These are phyloP conservation scores for Botryotinia convoluta DNA, from an alignment of 2,329 filamentous ascomycete species.

Conservation along the genomic window DNA sequence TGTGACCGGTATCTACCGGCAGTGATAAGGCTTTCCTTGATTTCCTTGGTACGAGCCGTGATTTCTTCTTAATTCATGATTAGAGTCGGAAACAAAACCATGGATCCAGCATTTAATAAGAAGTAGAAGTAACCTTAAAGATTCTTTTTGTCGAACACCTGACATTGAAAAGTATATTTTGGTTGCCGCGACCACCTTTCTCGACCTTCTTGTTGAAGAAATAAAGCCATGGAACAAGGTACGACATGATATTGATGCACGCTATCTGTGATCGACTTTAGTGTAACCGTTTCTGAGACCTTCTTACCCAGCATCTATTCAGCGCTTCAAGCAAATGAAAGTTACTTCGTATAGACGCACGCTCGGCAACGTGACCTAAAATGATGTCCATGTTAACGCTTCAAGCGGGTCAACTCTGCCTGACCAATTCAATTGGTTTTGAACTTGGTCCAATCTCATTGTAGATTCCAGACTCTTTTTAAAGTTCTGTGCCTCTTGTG, in stretches of 20 bases:
- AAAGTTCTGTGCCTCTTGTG: constrained; percentile 13
- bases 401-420: constrained; percentile 16
- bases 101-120: not conserved
- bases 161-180: not conserved
- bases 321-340: constrained; percentile 20
- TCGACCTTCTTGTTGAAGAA: constrained; percentile 8
- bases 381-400: constrained; percentile 17
- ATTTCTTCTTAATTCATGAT: not conserved
- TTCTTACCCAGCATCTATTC: not conserved
- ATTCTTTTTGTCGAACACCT: not conserved
- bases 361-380: constrained; percentile 16
- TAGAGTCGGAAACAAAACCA: not conserved
- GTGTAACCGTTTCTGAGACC: constrained; percentile 15
- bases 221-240: not conserved
- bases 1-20: constrained; percentile 7
- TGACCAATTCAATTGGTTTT: constrained; percentile 5
- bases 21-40: constrained; percentile 7
- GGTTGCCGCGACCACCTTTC: not conserved
- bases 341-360: constrained; percentile 21
- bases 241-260: constrained; percentile 13
- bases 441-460: constrained; percentile 5
- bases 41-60: not conserved
- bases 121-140: not conserved
- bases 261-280: constrained; percentile 12
- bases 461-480: constrained; percentile 8